These are phyloP conservation scores for Naganishia vaughanmartiniae DNA, from an alignment of 768 basidiomycete genomes.

Conservation along the genomic window DNA sequence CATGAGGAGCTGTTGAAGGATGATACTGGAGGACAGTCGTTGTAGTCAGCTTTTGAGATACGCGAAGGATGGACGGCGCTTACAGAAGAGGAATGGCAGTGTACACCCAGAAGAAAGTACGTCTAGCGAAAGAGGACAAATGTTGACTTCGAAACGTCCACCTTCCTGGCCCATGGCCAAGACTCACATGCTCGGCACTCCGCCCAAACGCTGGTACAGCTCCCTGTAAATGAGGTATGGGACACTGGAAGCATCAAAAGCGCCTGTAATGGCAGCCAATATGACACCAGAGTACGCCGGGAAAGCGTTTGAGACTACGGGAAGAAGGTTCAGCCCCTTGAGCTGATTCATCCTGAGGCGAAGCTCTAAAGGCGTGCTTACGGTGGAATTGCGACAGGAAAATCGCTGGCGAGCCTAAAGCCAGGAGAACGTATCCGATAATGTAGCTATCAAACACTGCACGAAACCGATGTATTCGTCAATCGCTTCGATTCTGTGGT, in stretches of 20 bases:
- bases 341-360: neutral
- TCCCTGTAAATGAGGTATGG: constrained; percentile 50
- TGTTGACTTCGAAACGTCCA: neutral
- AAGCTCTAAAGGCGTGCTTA: constrained; percentile 18
- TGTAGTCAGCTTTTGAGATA: neutral
- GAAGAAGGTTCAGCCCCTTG: neutral
- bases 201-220: constrained; percentile 38
- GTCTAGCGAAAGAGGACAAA: constrained; percentile 28
- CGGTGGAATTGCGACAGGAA: constrained; percentile 54
- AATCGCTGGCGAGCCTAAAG: constrained; percentile 53
- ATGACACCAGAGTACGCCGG: constrained; percentile 52
- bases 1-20: constrained; percentile 50
- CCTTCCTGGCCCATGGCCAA: neutral
- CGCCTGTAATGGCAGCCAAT: constrained; percentile 52
- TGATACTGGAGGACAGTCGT: constrained; percentile 37
- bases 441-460: constrained; percentile 49
- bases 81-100: constrained; percentile 48
- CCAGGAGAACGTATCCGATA: constrained; percentile 51
- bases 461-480: neutral
- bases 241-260: constrained; percentile 53
- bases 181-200: constrained; percentile 35
- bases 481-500: neutral
- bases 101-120: constrained; percentile 52
- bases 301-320: constrained; percentile 53
- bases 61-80: constrained; percentile 26